phyloP scores from a whole-genome alignment of 768 basidiomycete species.

The Leccinum disarticulatum region DNA sequence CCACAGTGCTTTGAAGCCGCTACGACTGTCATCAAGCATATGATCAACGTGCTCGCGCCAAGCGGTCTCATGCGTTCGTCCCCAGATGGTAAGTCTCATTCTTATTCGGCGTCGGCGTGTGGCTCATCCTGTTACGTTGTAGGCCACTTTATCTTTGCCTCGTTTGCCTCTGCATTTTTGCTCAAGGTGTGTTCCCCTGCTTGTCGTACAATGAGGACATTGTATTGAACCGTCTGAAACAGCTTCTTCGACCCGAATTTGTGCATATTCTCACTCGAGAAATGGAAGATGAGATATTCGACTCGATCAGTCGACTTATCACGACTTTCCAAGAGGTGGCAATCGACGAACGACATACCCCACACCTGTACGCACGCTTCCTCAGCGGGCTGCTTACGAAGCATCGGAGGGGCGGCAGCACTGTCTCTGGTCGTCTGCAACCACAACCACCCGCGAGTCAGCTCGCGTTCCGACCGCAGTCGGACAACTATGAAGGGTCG shows the following conservation, averaged over 20 bases:
- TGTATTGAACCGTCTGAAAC: neutral
- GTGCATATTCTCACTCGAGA: conserved; percentile 54
- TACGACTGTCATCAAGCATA: conserved; percentile 60
- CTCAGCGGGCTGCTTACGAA: conserved; percentile 67
- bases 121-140: neutral
- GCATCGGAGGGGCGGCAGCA: conserved; percentile 66
- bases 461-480: conserved; percentile 18
- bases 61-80: conserved; percentile 77
- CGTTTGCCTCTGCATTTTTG: conserved; percentile 81
- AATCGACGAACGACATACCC: conserved; percentile 80
- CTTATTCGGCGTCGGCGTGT: neutral
- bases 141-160: conserved; percentile 77
- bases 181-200: conserved; percentile 54
- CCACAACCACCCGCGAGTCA: conserved; percentile 47
- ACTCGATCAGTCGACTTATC: conserved; percentile 69
- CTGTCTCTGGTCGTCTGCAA: conserved; percentile 51
- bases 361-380: conserved; percentile 78
- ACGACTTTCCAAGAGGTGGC: conserved; percentile 71
- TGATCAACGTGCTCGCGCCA: conserved; percentile 65
- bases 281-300: conserved; percentile 69
- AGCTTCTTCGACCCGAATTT: conserved; percentile 77
- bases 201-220: neutral
- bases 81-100: conserved; percentile 60
- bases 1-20: conserved; percentile 65
- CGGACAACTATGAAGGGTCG: conserved; percentile 20